Conservation (phyloP, 164 flowering plant genomes). For the Warburgia ugandensis region DNA sequence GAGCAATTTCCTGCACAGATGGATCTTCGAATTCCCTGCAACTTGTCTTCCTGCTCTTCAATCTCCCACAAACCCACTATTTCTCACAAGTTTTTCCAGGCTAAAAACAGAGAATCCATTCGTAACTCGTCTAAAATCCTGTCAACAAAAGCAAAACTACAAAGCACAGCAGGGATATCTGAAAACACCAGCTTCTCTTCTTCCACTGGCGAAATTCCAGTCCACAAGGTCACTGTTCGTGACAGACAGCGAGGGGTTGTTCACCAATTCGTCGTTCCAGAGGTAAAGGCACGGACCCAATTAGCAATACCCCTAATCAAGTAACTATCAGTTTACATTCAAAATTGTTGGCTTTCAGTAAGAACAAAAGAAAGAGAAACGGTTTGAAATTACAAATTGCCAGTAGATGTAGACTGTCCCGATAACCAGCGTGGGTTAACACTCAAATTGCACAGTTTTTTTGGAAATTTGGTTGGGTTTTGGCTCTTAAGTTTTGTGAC, state of each 20-base stretch:
- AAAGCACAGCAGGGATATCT: slow-evolving; percentile 17
- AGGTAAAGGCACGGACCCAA: slow-evolving; percentile 35
- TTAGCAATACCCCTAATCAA: not conserved
- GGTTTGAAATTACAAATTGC: too few relatives aligned
- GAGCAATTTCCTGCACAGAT: too few relatives aligned
- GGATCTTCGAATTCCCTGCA: too few relatives aligned
- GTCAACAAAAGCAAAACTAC: slow-evolving; percentile 40
- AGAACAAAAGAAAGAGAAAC: too few relatives aligned
- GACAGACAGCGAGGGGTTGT: slow-evolving; percentile 70
- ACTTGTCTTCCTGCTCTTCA: too few relatives aligned
- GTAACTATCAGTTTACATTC: not conserved
- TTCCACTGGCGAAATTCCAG: slow-evolving; percentile 19
- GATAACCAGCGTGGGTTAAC: not conserved
- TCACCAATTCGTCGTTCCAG: slow-evolving; percentile 83
- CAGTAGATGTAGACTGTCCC: not conserved
- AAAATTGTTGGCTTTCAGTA: not conserved
- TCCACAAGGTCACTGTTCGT: slow-evolving; percentile 79
- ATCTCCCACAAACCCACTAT: too few relatives aligned
- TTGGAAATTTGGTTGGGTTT: too few relatives aligned
- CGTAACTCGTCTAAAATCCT: too few relatives aligned
- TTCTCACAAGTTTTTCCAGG: too few relatives aligned
- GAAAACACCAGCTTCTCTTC: slow-evolving; percentile 13
- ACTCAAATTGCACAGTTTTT: too few relatives aligned
- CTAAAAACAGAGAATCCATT: too few relatives aligned
- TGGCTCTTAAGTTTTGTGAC: not conserved